Conservation (phyloP, 2,329 filamentous ascomycete genomes). For the Parasarocladium wereldwijsianum region DNA sequence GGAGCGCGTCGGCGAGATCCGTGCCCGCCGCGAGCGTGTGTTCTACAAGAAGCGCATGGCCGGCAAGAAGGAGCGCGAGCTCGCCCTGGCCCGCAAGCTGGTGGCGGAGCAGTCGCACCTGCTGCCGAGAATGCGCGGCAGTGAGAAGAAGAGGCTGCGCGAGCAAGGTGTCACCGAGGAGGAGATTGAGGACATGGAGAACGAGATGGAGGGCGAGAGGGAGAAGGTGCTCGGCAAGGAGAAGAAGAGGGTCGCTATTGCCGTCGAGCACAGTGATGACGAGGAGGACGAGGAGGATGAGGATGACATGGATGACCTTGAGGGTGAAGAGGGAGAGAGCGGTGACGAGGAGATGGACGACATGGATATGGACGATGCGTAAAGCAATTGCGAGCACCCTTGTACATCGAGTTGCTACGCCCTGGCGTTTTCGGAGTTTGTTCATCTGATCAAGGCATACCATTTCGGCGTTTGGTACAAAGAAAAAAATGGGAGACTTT, state of each 20-base stretch:
- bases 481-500: constrained; percentile 2
- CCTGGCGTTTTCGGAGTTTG: constrained; percentile 3
- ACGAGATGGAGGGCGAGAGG: constrained; percentile 15
- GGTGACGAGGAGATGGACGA: constrained; percentile 13
- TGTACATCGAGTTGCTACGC: constrained; percentile 2
- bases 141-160: constrained; percentile 44
- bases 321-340: constrained; percentile 8
- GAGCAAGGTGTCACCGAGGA: constrained; percentile 38
- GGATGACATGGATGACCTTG: constrained; percentile 9
- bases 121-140: constrained; percentile 56
- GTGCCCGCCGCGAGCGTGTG: constrained; percentile 66
- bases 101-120: constrained; percentile 88
- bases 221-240: constrained; percentile 27
- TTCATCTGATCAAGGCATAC: constrained; percentile 5
- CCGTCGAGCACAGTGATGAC: constrained; percentile 13
- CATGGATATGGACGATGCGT: constrained; percentile 17
- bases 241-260: constrained; percentile 23
- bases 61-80: constrained; percentile 72
- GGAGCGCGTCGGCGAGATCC: constrained; percentile 78
- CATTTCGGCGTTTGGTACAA: constrained; percentile 3
- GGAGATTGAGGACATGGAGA: constrained; percentile 24
- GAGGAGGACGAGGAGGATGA: constrained; percentile 10
- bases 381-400: not conserved
- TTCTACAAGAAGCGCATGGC: constrained; percentile 93
- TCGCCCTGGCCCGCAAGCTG: constrained; percentile 69